A percentile compares a stretch with the other conserved stretches of the same genome.
phyloP scores from a whole-genome alignment of 2,329 filamentous ascomycete genomes.

The Lasiodiplodia sp. region DNA sequence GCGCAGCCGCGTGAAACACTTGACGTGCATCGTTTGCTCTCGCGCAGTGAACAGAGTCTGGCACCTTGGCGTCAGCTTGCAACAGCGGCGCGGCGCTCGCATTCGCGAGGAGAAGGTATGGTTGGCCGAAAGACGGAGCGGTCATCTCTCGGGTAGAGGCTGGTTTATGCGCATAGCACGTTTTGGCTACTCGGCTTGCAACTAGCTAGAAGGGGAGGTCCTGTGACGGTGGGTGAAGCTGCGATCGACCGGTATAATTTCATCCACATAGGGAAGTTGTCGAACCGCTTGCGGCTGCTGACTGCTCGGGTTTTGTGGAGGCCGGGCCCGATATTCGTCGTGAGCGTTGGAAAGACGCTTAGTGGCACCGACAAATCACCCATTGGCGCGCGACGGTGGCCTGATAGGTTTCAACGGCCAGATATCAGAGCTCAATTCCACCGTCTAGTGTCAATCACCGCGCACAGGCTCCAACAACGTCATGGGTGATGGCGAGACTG shows the following conservation, averaged over 20 bases:
- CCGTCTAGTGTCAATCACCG: neutral
- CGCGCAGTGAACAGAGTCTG: neutral
- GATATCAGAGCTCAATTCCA: neutral
- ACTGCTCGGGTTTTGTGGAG: slow-evolving; percentile 2
- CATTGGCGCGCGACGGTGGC: slow-evolving; percentile 2
- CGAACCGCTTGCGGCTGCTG: slow-evolving; percentile 2
- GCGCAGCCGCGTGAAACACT: slow-evolving; percentile 4
- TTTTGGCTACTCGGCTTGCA: neutral
- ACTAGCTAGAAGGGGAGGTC: neutral
- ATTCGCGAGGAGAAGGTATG: neutral
- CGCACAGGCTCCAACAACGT: neutral
- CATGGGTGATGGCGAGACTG: neutral
- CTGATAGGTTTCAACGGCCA: neutral
- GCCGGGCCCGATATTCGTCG: neutral
- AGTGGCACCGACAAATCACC: neutral
- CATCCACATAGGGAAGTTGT: slow-evolving; percentile 7
- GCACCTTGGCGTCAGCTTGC: neutral
- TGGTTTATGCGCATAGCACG: slow-evolving; percentile 18
- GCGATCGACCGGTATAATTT: slow-evolving; percentile 5
- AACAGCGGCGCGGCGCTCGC: neutral
- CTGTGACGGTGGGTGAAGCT: neutral
- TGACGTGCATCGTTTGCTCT: slow-evolving; percentile 8
- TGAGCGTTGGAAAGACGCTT: neutral
- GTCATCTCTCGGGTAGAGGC: neutral
- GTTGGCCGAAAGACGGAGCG: neutral